phyloP scores from a whole-genome alignment of 257 asterid genomes.

The Solanum neorickii region DNA sequence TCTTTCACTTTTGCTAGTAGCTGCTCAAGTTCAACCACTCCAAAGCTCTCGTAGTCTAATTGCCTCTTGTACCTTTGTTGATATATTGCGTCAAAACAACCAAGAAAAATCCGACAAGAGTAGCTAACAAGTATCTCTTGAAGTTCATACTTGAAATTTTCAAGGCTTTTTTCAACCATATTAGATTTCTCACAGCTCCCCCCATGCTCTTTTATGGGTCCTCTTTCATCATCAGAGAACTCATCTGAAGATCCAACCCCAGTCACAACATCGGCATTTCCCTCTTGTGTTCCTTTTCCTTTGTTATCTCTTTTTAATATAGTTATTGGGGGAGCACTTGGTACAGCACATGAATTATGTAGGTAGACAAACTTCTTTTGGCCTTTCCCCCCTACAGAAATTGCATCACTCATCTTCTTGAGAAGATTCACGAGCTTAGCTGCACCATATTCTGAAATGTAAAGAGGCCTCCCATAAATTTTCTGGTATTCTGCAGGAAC shows the following conservation, averaged over 20 bases:
- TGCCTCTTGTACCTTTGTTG: slow-evolving; percentile 66
- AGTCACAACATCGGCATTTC: slow-evolving; percentile 9
- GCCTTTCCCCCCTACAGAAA: slow-evolving; percentile 51
- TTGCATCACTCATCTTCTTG: slow-evolving; percentile 57
- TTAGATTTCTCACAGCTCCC: slow-evolving; percentile 11
- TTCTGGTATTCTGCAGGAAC: slow-evolving; percentile 68
- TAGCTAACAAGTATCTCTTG: slow-evolving; percentile 88
- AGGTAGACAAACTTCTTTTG: slow-evolving; percentile 45
- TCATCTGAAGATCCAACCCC: slow-evolving; percentile 55
- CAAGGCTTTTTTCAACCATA: slow-evolving; percentile 22
- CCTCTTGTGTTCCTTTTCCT: slow-evolving; percentile 41
- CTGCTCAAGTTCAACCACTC: slow-evolving; percentile 63
- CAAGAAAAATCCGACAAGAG: slow-evolving; percentile 55
- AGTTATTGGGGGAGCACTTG: slow-evolving; percentile 16
- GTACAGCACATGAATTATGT: slow-evolving; percentile 21
- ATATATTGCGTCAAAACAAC: slow-evolving; percentile 62
- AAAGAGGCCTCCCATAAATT: slow-evolving; percentile 67
- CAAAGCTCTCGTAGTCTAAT: slow-evolving; percentile 51
- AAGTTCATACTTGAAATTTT: slow-evolving; percentile 60
- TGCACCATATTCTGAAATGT: slow-evolving; percentile 62
- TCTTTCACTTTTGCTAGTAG: slow-evolving; percentile 68
- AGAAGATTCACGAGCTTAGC: slow-evolving; percentile 61
- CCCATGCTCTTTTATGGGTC: slow-evolving; percentile 16
- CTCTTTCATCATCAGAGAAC: slow-evolving; percentile 52
- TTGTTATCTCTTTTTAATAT: slow-evolving; percentile 35